These are phyloP conservation scores for Cercospora berteroae DNA, from an alignment of 2,329 filamentous ascomycete genomes.

Conservation along the genomic window DNA sequence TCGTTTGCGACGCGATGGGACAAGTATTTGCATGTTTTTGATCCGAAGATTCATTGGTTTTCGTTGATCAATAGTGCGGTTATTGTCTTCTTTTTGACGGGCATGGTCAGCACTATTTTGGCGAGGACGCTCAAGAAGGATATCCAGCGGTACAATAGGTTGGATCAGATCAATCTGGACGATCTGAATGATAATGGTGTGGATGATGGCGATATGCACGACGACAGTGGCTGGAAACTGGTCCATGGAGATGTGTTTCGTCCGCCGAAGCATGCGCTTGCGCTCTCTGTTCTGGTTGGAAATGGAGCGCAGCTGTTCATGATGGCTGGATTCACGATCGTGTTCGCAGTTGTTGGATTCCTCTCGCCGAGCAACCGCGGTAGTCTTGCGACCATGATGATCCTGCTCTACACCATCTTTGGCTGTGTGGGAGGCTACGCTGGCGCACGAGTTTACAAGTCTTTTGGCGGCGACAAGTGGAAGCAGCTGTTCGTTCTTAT, in stretches of 20 bases:
- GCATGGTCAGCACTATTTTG: constrained; percentile 90
- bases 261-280: constrained; percentile 74
- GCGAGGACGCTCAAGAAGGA: constrained; percentile 87
- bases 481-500: constrained; percentile 90
- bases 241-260: constrained; percentile 98
- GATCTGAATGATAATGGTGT: constrained; percentile 75
- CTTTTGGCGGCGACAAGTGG: constrained; percentile 88
- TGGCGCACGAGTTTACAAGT: constrained; percentile 89
- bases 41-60: constrained; percentile 99
- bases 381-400: constrained; percentile 86
- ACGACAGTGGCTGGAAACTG: constrained; percentile 97
- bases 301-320: constrained; percentile 96
- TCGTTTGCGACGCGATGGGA: constrained; percentile 98
- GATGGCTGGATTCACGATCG: constrained; percentile 93
- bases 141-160: constrained; percentile 91
- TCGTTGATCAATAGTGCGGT: constrained; percentile 94
- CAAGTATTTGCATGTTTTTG: constrained; percentile 95
- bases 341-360: constrained; percentile 90
- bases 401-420: constrained; percentile 89
- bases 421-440: constrained; percentile 90
- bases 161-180: constrained; percentile 87
- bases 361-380: constrained; percentile 94
- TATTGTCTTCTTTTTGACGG: constrained; percentile 86
- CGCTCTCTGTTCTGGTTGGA: constrained; percentile 83
- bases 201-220: constrained; percentile 83